Base-by-base conservation (phyloP, 2,329 filamentous ascomycete genomes). In the Neopestalotiopsis sp. region DNA sequence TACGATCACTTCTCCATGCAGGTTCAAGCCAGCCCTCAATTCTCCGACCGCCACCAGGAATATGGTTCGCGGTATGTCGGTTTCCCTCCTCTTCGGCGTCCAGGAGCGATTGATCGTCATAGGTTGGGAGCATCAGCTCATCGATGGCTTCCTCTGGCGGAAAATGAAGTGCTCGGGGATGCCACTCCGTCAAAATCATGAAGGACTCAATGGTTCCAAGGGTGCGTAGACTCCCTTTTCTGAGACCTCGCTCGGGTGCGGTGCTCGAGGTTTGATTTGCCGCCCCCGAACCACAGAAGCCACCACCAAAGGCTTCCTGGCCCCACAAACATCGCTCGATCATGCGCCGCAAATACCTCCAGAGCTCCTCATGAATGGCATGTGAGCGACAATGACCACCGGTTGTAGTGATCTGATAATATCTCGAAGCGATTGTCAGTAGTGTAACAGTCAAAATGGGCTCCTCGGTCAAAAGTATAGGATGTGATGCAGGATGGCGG, bases 11-110 rank as follows among this genome's bases (percentile, higher is more conserved):
- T 74, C 95, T 88, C 94, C 95, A 98, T 9, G 94, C 95, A 2
- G 96, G 96, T 79, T 99, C 96, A 4, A 98, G 89, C 94, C 96
- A 98, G 78, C 94, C 95, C 77, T 97, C 94, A 72, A 98, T 96
- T 34, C 94, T 87, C 78, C 93, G 91, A 10, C 94, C 94, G 59
- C 94, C 93, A 24, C 94, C 88, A 38, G 87, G 87, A 70, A 80
- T 78, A 6, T 81, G 81, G 66, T 83, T 79, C 68, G 80, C 79
- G 28, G 75, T 79, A 17, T 62, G 59, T 17, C 59, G 5, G 20
- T 62, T 14, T 3, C 78, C 79, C 66, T 83, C 83, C n/a, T 85
- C 81, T 7, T 81, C 80, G 63, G 78, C 77, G 66, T 81, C 80
- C 13, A 79, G 75, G 30, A 84, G 81, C 5, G 73, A 84, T 5